These are phyloP conservation scores for Fimicolochytrium jonesii DNA, from an alignment of 192 early-diverging fungal genomes.

Conservation along the genomic window DNA sequence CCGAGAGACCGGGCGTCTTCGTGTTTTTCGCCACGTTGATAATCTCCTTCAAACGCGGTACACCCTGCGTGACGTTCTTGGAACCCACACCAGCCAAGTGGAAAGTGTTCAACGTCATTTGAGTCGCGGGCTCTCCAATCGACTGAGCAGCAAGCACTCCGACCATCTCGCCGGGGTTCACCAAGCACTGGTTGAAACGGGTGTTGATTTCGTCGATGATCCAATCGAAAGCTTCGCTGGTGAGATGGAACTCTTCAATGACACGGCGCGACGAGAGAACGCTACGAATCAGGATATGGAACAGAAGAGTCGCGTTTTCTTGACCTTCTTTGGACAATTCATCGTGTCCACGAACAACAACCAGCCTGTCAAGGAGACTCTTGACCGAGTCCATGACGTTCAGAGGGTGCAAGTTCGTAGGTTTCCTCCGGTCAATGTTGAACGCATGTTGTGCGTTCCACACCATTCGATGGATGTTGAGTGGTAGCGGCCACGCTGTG, in stretches of 20 bases:
- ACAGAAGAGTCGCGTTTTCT: slow-evolving; percentile 87
- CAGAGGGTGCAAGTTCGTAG: slow-evolving; percentile 83
- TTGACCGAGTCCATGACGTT: slow-evolving; percentile 71
- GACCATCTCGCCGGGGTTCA: slow-evolving; percentile 96
- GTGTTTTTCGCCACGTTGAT: slow-evolving; percentile 98
- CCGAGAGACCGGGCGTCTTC: slow-evolving; percentile 83
- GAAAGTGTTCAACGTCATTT: slow-evolving; percentile 99
- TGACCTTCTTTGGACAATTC: slow-evolving; percentile 82
- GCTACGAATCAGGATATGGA: slow-evolving; percentile 81
- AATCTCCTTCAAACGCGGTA: slow-evolving; percentile 97
- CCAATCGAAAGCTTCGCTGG: slow-evolving; percentile 86
- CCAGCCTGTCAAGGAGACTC: slow-evolving; percentile 64
- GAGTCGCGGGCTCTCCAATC: slow-evolving; percentile 98
- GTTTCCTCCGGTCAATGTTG: slow-evolving; percentile 70
- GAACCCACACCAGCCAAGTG: slow-evolving; percentile 97
- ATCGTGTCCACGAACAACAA: slow-evolving; percentile 89
- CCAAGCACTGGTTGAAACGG: slow-evolving; percentile 84
- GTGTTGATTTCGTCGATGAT: slow-evolving; percentile 89
- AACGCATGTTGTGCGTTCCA: slow-evolving; percentile 89
- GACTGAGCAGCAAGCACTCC: slow-evolving; percentile 97
- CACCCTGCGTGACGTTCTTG: slow-evolving; percentile 96
- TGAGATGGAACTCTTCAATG: slow-evolving; percentile 87
- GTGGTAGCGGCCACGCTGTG: slow-evolving; percentile 80
- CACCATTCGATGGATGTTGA: slow-evolving; percentile 85
- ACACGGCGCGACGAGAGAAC: slow-evolving; percentile 79